Base-by-base conservation (phyloP, 345 rosid genomes). In the Gossypium turneri region DNA sequence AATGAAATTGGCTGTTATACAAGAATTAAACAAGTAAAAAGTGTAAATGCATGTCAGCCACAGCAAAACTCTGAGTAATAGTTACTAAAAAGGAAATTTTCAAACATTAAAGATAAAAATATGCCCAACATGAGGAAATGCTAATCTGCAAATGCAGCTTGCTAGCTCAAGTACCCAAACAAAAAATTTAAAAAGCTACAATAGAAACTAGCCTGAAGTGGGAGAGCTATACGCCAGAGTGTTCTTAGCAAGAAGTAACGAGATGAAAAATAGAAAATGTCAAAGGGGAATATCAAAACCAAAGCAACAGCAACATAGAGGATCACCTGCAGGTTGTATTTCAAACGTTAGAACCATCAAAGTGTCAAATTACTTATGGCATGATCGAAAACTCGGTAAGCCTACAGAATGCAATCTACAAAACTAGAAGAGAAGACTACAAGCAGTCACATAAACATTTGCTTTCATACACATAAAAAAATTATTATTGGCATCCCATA, bases 221-320 rank as follows among this genome's bases (percentile, higher is more conserved):
- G 99, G 71, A 95, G 83, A 70, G 84, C 89, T 83, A 95, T 91
- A 79, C 91, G 83, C 99, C 94, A 93, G 50, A 95, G 82, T 38
- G 98, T 95, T 82, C 97, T 93, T 73, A 93, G 81, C 65, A 95
- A 88, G 82, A 84, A 95, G 83, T 86, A 95, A 75, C 99, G 97
- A 27, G 91, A 79, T 43, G 98, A 90, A 82, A 95, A 83, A 79
- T 89, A 85, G 83, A 95, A 91, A 75, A 95, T 93, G 77, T 95
- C 99, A 29, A 95, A 95, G 25, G 99, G 98, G 77, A 91, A 95
- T 81, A 95, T 84, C 82, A 93, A 82, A 80, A 89, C 79, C 87
- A 93, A 78, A 67, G 86, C 86, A 74, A 95, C 85, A 76, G 94
- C 94, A 73, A 87, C 71, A 81, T 93, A 93, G 72, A 93, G 77